A percentile compares a stretch with the other conserved stretches of the same genome.
phyloP scores from a whole-genome alignment of 352 stramenopile species.

The Pelagophyceae sp. region DNA sequence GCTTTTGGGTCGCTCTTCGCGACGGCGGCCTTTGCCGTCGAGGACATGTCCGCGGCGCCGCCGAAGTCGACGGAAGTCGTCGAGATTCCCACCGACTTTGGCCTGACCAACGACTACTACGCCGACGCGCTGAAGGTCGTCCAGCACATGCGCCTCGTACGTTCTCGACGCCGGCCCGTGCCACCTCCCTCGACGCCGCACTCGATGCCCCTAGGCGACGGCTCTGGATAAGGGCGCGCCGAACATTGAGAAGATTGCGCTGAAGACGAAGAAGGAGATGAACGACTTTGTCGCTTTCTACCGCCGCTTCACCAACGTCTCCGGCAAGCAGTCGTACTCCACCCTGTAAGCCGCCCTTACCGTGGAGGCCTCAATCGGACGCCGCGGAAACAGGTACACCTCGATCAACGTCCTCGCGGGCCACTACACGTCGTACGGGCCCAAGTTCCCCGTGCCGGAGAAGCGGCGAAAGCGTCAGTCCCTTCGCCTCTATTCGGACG shows the following conservation, averaged over 20 bases:
- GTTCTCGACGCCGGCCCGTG: conserved; percentile 43
- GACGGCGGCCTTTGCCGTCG: conserved; percentile 27
- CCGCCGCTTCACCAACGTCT: conserved; percentile 56
- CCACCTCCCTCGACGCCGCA: conserved; percentile 5
- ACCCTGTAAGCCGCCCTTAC: conserved; percentile 36
- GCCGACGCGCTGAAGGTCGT: conserved; percentile 59
- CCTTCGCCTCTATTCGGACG: too few species aligned
- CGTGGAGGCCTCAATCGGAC: background rate
- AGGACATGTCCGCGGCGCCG: conserved; percentile 35
- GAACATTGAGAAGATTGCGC: conserved; percentile 63
- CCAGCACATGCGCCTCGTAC: conserved; percentile 49
- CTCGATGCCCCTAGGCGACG: conserved; percentile 25
- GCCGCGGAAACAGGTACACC: conserved; percentile 44
- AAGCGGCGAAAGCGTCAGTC: conserved; percentile 73
- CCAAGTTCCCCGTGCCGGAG: conserved; percentile 72
- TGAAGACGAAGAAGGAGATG: conserved; percentile 72
- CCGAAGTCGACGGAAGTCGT: conserved; percentile 44
- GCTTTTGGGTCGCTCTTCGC: too few species aligned
- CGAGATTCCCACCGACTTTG: conserved; percentile 56
- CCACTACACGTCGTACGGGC: conserved; percentile 71
- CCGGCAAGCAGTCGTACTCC: conserved; percentile 64
- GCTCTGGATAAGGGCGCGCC: conserved; percentile 54
- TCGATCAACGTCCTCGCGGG: conserved; percentile 69
- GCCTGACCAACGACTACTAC: conserved; percentile 67
- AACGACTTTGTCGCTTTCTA: conserved; percentile 63